Percentiles rank a stretch among this genome's conserved stretches.
Conservation (phyloP, 2,329 filamentous ascomycete species). For the Cladosporium phlei region DNA sequence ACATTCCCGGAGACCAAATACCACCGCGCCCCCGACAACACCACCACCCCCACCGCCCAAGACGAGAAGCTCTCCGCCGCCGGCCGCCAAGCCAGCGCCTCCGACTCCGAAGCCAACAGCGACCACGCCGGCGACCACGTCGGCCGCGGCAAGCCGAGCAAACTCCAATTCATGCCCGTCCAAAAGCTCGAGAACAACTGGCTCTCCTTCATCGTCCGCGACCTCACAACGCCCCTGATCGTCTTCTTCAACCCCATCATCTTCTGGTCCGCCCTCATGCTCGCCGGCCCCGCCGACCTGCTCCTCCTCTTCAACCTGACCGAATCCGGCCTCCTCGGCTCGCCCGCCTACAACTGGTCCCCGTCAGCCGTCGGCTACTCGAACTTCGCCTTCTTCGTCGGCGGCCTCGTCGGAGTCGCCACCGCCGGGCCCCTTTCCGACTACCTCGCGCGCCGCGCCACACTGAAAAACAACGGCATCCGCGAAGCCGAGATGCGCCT, state of each 20-base stretch:
- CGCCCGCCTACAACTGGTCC: constrained; percentile 41
- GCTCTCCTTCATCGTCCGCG: constrained; percentile 39
- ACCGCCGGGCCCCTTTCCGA: constrained; percentile 55
- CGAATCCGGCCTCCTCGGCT: constrained; percentile 43
- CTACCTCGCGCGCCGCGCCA: constrained; percentile 46
- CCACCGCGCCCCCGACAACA: constrained; percentile 25
- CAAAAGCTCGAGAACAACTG: constrained; percentile 36
- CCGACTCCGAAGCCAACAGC: constrained; percentile 25
- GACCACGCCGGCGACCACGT: constrained; percentile 21
- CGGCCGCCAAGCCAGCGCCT: not conserved
- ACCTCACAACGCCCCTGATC: constrained; percentile 37
- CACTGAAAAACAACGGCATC: constrained; percentile 51
- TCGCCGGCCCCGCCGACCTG: constrained; percentile 35
- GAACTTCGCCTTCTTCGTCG: constrained; percentile 45
- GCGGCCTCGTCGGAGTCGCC: constrained; percentile 39
- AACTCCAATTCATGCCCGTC: constrained; percentile 35
- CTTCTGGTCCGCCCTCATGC: constrained; percentile 34
- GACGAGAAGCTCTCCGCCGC: constrained; percentile 24
- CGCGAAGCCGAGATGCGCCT: constrained; percentile 59
- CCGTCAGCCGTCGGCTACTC: constrained; percentile 45
- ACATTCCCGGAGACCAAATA: constrained; percentile 43
- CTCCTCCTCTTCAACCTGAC: constrained; percentile 50
- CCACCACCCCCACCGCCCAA: not conserved
- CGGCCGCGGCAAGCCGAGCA: constrained; percentile 36
- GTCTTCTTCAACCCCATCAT: constrained; percentile 45